phyloP scores from a whole-genome alignment of 208 protist species.

The Crithidia acanthocephali region DNA sequence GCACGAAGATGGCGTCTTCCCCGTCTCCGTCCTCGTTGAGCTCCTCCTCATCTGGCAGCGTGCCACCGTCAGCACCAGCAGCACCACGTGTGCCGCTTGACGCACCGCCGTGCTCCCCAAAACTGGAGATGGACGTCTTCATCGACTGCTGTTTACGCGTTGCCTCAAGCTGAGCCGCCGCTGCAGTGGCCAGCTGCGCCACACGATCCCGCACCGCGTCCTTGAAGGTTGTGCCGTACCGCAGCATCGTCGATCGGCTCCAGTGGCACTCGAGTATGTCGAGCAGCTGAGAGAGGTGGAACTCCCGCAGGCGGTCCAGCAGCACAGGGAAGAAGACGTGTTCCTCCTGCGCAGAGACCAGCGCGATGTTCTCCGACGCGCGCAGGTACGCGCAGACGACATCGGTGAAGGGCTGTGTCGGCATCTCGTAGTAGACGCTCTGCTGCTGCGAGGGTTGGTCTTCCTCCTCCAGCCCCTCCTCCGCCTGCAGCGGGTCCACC shows the following conservation, averaged over 20 bases:
- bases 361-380: constrained; percentile 43
- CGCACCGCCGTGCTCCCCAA: background rate
- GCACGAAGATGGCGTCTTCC: constrained; percentile 22
- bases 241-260: constrained; percentile 69
- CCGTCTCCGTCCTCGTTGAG: constrained; percentile 12
- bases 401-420: constrained; percentile 40
- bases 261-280: constrained; percentile 70
- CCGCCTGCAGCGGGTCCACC: background rate
- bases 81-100: background rate
- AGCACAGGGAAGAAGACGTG: constrained; percentile 76
- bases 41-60: background rate
- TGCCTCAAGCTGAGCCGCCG: constrained; percentile 18
- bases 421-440: constrained; percentile 32
- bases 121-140: background rate
- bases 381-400: constrained; percentile 50
- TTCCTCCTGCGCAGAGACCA: constrained; percentile 72
- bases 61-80: background rate
- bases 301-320: constrained; percentile 49
- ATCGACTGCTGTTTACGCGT: constrained; percentile 5
- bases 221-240: constrained; percentile 67
- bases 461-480: background rate
- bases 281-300: constrained; percentile 58
- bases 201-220: constrained; percentile 75
- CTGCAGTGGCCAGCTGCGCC: constrained; percentile 52
- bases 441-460: constrained; percentile 21